Evolutionary conservation across 352 stramenopile species (phyloP).

Genomic region (Phytophthora quininea): DNA sequence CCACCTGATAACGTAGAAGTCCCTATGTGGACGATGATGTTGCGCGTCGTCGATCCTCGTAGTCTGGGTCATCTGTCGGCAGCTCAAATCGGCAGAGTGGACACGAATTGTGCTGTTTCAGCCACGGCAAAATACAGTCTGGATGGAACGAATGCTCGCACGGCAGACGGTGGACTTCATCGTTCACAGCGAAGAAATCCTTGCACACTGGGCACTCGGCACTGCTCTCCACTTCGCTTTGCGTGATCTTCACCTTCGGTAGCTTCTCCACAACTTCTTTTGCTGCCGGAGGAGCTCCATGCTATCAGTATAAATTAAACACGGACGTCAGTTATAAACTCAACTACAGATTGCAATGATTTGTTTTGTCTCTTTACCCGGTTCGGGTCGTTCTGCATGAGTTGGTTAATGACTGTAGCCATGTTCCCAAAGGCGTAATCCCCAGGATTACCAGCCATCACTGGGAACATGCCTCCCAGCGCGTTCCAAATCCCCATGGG

Average conservation of each 20-base stretch:
- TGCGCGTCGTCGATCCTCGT: conserved; percentile 63
- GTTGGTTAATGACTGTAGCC: conserved; percentile 85
- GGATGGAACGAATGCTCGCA: conserved; percentile 84
- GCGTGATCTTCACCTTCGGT: conserved; percentile 74
- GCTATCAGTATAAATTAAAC: conserved; percentile 35
- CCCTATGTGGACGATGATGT: conserved; percentile 27
- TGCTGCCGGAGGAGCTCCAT: conserved; percentile 76
- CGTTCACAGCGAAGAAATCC: conserved; percentile 79
- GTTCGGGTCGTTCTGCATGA: conserved; percentile 90
- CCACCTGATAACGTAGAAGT: no score
- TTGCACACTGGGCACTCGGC: conserved; percentile 89
- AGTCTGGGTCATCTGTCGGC: conserved; percentile 84
- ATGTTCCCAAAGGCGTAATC: conserved; percentile 90
- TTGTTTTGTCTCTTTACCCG: conserved; percentile 45
- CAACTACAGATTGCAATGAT: conserved; percentile 1
- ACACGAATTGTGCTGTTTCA: conserved; percentile 90
- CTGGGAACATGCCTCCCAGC: conserved; percentile 66
- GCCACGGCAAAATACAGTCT: conserved; percentile 87
- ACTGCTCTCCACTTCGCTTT: conserved; percentile 75
- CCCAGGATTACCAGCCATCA: conserved; percentile 65
- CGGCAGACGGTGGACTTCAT: conserved; percentile 76
- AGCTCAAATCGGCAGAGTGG: conserved; percentile 86
- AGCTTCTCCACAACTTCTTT: conserved; percentile 81
- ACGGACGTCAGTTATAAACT: conserved; percentile 18
- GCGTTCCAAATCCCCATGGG: conserved; percentile 60